phyloP scores from a whole-genome alignment of 164 flowering plant species.

The Echeveria elegans region DNA sequence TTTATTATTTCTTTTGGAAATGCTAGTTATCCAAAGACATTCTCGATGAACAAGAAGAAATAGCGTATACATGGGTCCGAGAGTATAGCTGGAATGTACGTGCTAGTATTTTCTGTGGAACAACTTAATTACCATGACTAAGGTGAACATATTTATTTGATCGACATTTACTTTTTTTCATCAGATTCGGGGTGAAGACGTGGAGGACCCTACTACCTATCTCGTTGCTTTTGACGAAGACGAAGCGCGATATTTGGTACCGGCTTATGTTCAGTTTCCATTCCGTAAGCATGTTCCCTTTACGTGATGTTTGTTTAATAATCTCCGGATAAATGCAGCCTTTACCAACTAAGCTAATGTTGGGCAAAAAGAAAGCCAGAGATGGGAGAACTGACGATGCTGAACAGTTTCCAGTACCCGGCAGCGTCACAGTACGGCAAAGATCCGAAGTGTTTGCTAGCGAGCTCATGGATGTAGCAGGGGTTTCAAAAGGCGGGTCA shows the following conservation, averaged over 20 bases:
- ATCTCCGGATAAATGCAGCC: slow-evolving; percentile 87
- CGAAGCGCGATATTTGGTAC: slow-evolving; percentile 76
- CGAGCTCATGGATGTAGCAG: slow-evolving; percentile 42
- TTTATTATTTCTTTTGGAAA: too few species aligned
- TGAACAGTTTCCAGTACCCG: slow-evolving; percentile 79
- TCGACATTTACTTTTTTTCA: too few species aligned
- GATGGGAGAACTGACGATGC: slow-evolving; percentile 81
- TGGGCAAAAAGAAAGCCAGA: slow-evolving; percentile 74
- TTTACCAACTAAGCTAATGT: slow-evolving; percentile 71
- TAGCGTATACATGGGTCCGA: slow-evolving; percentile 75
- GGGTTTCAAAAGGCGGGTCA: slow-evolving; percentile 24
- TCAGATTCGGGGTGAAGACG: slow-evolving; percentile 80
- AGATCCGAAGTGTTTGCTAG: slow-evolving; percentile 41
- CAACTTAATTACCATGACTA: too few species aligned
- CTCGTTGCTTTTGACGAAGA: slow-evolving; percentile 66
- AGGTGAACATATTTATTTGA: too few species aligned
- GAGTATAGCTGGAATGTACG: slow-evolving; percentile 96
- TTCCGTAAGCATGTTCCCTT: neutral
- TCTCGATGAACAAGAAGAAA: slow-evolving; percentile 69
- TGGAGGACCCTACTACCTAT: slow-evolving; percentile 67
- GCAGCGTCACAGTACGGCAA: slow-evolving; percentile 62
- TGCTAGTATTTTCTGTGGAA: slow-evolving; percentile 18
- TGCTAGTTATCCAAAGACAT: slow-evolving; percentile 76
- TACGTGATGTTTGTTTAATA: too few species aligned
- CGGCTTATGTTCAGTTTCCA: neutral